Base-by-base conservation (phyloP, 1,139 yeast species). In the Entelexis sorbosivorans region DNA sequence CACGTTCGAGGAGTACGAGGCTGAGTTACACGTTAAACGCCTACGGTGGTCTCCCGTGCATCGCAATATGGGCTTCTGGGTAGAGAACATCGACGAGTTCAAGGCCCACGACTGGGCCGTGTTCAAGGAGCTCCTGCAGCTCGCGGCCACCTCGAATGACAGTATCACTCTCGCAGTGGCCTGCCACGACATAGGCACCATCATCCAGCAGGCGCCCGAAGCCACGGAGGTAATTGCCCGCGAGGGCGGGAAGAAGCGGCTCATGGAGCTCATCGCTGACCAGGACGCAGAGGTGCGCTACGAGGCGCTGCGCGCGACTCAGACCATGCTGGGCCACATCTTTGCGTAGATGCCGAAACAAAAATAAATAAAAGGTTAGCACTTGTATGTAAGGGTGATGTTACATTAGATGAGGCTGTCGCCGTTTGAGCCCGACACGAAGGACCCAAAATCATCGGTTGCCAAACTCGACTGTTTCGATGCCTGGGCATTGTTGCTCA, bases 11-110 rank as follows among this genome's bases (percentile, higher is more conserved):
- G 97, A 89, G 67, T 91, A 89, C 67, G 73, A 78, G 61, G 80
- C 88, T 48, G 98, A 91, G 69, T 73, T 91, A 55, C 83, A 80
- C 56, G 80, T 91, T 53, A 79, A 82, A 61, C 75, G 79, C 57
- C 76, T 91, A 63, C 77, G 79, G 57, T 91, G 96, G 94, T 79
- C 95, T 1, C 98, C 98, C 51, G 88, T 95, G 24, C 98, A 91
- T 69, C 78, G 80, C 60, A 83, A 87, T 45, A 79, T 78, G 50
- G 87, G 85, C 51, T 91, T 91, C 66, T 91, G 98, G 96, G 74
- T 80, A 57, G 93, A 87, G 59, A 87, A 93, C 65, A 74, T 82
- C 31, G 73, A 70, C 46, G 75, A 77, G 60, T 91, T 93, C 72
- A 85, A 82, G 67, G 86, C 82, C 48, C 76, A 80, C 52, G 79